Evolutionary conservation across 2,329 filamentous ascomycete species (phyloP).

Genomic region (Samsoniella hepiali): DNA sequence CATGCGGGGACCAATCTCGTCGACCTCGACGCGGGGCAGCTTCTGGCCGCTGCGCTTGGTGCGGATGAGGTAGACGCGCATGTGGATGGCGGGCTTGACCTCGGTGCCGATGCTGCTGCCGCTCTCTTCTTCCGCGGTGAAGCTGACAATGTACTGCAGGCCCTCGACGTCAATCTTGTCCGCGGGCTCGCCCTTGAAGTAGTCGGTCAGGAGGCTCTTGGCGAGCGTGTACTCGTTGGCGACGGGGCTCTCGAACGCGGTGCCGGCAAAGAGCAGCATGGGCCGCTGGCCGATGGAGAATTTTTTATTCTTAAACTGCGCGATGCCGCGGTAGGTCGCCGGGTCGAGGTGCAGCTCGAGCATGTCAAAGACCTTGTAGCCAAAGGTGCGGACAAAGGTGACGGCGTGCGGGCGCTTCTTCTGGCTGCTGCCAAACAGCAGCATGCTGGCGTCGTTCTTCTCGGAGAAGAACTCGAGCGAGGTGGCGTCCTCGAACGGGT

Average conservation of each 20-base stretch:
- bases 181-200: conserved; percentile 76
- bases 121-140: conserved; percentile 67
- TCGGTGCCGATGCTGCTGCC: conserved; percentile 40
- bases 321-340: conserved; percentile 64
- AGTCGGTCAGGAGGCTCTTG: conserved; percentile 83
- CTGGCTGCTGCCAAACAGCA: conserved; percentile 79
- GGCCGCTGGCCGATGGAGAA: conserved; percentile 81
- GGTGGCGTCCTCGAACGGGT: conserved; percentile 86
- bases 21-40: conserved; percentile 85
- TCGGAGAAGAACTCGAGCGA: conserved; percentile 93
- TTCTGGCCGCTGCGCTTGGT: conserved; percentile 86
- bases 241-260: conserved; percentile 79
- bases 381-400: conserved; percentile 78
- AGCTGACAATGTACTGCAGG: conserved; percentile 82
- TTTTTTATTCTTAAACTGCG: conserved; percentile 73
- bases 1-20: conserved; percentile 92
- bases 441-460: conserved; percentile 88
- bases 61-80: conserved; percentile 80
- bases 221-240: conserved; percentile 77
- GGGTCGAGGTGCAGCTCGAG: conserved; percentile 82
- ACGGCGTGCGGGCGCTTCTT: conserved; percentile 96
- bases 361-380: conserved; percentile 90
- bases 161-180: conserved; percentile 92
- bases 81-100: conserved; percentile 54
- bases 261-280: conserved; percentile 86